Percentiles rank a stretch among this genome's conserved stretches.
Conservation (phyloP, 805 yeast species). For the Blastobotrys parvus region DNA sequence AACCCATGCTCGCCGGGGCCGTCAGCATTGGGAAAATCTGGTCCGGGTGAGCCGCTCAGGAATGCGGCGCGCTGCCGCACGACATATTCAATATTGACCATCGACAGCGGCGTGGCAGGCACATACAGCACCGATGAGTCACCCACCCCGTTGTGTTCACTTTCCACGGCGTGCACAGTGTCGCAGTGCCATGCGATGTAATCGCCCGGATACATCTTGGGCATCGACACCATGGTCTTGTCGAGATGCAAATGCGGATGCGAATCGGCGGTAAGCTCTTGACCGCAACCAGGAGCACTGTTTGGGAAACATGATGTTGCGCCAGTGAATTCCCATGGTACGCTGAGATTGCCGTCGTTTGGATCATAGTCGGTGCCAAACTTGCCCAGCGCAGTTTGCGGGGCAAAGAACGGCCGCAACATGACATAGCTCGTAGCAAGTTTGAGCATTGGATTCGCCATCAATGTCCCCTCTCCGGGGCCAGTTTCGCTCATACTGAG, state of each 20-base stretch:
- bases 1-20: constrained; percentile 11
- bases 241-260: constrained; percentile 33
- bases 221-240: constrained; percentile 30
- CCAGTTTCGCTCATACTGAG: constrained; percentile 31
- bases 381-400: constrained; percentile 12
- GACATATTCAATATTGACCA: constrained; percentile 14
- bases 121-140: constrained; percentile 35
- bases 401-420: constrained; percentile 34
- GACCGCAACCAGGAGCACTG: constrained; percentile 32
- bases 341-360: constrained; percentile 3
- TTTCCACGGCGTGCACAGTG: constrained; percentile 35
- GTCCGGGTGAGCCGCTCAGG: constrained; percentile 14
- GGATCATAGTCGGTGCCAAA: constrained; percentile 4
- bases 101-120: constrained; percentile 31
- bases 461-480: constrained; percentile 35
- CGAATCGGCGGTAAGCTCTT: constrained; percentile 23
- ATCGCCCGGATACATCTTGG: constrained; percentile 36
- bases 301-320: constrained; percentile 33
- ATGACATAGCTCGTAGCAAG: constrained; percentile 33
- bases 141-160: constrained; percentile 26
- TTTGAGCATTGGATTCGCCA: constrained; percentile 31
- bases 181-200: constrained; percentile 39
- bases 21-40: constrained; percentile 20
- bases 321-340: constrained; percentile 23
- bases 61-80: constrained; percentile 17